phyloP scores from a whole-genome alignment of 2,329 filamentous ascomycete genomes.

The Pyricularia grisea region DNA sequence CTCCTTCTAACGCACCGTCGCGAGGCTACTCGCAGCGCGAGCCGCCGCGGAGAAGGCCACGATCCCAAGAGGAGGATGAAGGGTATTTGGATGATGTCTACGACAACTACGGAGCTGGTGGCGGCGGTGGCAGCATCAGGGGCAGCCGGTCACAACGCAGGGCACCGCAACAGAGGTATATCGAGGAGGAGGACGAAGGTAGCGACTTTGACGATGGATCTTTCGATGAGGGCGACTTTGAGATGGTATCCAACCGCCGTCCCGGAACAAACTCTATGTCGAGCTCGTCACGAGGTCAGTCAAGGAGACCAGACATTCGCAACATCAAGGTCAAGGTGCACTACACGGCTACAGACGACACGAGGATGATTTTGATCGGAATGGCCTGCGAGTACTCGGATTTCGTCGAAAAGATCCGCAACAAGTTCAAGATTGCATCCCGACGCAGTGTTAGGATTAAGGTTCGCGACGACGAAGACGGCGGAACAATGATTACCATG shows the following conservation, averaged over 20 bases:
- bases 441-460: constrained; percentile 78
- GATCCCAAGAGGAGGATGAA: constrained; percentile 46
- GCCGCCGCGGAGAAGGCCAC: constrained; percentile 18
- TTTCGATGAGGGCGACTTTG: constrained; percentile 70
- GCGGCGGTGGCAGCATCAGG: constrained; percentile 26
- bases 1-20: constrained; percentile 31
- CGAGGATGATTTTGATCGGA: constrained; percentile 83
- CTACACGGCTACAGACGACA: constrained; percentile 63
- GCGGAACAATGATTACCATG: constrained; percentile 90
- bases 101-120: constrained; percentile 41
- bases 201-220: constrained; percentile 62
- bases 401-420: constrained; percentile 65
- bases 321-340: constrained; percentile 91
- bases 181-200: constrained; percentile 69
- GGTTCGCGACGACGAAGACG: constrained; percentile 68
- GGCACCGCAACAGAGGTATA: constrained; percentile 48
- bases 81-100: constrained; percentile 64
- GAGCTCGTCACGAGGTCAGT: constrained; percentile 41
- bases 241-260: constrained; percentile 57
- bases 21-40: constrained; percentile 34
- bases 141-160: constrained; percentile 29
- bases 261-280: constrained; percentile 35
- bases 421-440: constrained; percentile 66
- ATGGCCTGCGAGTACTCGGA: constrained; percentile 65
- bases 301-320: constrained; percentile 60